phyloP scores from a whole-genome alignment of 2,329 filamentous ascomycete genomes.

The Thielaviopsis populi region DNA sequence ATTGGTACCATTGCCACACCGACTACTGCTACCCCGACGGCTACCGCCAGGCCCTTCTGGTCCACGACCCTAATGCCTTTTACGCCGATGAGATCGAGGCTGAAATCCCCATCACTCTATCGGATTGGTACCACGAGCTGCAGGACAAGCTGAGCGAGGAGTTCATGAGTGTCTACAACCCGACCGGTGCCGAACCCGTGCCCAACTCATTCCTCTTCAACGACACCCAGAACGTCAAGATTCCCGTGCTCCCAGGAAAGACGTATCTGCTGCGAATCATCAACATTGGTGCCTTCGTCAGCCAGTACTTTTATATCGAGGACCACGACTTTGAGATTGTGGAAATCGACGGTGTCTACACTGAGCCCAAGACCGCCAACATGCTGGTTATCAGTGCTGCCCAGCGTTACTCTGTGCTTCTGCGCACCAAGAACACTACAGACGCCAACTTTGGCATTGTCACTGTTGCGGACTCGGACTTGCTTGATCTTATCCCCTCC shows the following conservation, averaged over 20 bases:
- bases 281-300: constrained; percentile 37
- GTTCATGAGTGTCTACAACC: constrained; percentile 34
- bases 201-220: constrained; percentile 40
- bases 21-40: constrained; percentile 42
- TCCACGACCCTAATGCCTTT: constrained; percentile 36
- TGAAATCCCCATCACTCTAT: constrained; percentile 40
- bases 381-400: constrained; percentile 33
- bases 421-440: constrained; percentile 33
- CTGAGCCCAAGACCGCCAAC: constrained; percentile 29
- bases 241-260: constrained; percentile 32
- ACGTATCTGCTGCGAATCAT: constrained; percentile 40
- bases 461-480: constrained; percentile 18
- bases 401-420: constrained; percentile 34
- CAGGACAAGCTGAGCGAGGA: constrained; percentile 32
- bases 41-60: constrained; percentile 39
- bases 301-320: constrained; percentile 34
- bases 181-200: constrained; percentile 39
- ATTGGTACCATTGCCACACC: constrained; percentile 47
- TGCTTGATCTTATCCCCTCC: constrained; percentile 30
- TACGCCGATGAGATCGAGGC: constrained; percentile 36
- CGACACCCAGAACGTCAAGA: constrained; percentile 30
- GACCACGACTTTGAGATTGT: constrained; percentile 25
- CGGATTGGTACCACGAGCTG: constrained; percentile 46
- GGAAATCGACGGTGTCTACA: constrained; percentile 38
- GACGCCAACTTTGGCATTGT: constrained; percentile 32